phyloP scores from a whole-genome alignment of 2,329 filamentous ascomycete species.

The Teratosphaeria epicoccoides region DNA sequence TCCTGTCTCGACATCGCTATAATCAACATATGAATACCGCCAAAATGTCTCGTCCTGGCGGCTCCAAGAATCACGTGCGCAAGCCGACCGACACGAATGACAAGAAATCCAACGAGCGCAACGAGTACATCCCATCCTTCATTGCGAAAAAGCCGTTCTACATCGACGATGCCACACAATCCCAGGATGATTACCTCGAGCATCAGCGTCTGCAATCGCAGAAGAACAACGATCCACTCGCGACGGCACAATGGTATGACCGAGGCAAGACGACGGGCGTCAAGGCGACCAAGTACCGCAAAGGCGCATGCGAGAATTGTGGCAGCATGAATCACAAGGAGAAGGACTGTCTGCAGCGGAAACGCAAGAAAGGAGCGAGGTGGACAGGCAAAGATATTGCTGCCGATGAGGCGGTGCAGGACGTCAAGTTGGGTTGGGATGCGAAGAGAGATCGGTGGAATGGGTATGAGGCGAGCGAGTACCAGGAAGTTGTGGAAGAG shows the following conservation, averaged over 20 bases:
- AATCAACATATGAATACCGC: too few relatives aligned
- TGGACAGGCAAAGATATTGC: constrained; percentile 91
- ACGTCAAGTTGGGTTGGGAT: constrained; percentile 86
- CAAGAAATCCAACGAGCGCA: constrained; percentile 65
- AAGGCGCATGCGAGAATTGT: constrained; percentile 97
- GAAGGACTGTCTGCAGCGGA: constrained; percentile 84
- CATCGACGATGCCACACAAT: constrained; percentile 61
- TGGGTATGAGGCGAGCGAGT: constrained; percentile 86
- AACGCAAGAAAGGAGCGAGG: constrained; percentile 77
- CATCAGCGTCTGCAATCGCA: constrained; percentile 77
- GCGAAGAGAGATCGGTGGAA: constrained; percentile 98
- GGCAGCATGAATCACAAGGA: constrained; percentile 93
- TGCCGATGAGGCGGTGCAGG: constrained; percentile 77
- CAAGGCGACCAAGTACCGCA: constrained; percentile 91
- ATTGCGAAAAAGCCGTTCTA: constrained; percentile 98
- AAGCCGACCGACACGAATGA: constrained; percentile 65
- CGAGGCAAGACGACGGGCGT: constrained; percentile 73
- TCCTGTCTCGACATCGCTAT: not conserved
- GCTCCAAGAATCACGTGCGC: constrained; percentile 5
- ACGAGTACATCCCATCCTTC: constrained; percentile 95
- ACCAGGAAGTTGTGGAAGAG: constrained; percentile 75
- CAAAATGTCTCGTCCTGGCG: constrained; percentile 6
- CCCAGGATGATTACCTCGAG: constrained; percentile 79
- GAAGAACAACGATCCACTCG: constrained; percentile 46
- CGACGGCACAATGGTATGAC: constrained; percentile 81